Conservation (phyloP, 805 yeast genomes). For the Teunomyces funiuensis region DNA sequence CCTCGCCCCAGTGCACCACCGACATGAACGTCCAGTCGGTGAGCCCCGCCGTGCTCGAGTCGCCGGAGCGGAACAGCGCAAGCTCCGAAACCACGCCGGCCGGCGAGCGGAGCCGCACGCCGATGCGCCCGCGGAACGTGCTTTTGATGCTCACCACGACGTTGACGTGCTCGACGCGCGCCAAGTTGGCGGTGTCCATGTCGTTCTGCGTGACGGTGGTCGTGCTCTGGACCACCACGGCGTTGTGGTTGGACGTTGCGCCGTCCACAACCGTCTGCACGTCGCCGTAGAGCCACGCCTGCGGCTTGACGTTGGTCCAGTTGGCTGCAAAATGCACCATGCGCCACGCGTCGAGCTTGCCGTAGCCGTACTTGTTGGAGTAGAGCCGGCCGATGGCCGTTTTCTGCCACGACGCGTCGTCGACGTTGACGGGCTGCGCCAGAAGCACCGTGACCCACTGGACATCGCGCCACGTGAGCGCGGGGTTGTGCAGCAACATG, state of each 20-base stretch:
- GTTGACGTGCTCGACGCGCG: constrained; percentile 80
- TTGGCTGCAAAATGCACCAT: constrained; percentile 68
- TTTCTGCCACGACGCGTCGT: constrained; percentile 74
- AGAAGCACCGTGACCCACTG: constrained; percentile 79
- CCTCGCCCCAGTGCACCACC: constrained; percentile 97
- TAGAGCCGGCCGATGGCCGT: constrained; percentile 67
- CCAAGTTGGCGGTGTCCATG: constrained; percentile 57
- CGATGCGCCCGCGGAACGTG: constrained; percentile 65
- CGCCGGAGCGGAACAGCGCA: constrained; percentile 66
- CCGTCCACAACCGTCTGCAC: constrained; percentile 31
- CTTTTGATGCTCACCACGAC: constrained; percentile 73
- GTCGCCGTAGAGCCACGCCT: constrained; percentile 70
- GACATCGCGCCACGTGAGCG: constrained; percentile 92
- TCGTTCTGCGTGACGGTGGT: constrained; percentile 47
- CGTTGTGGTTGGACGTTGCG: constrained; percentile 10
- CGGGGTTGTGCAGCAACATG: constrained; percentile 79
- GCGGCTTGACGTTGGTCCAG: constrained; percentile 91
- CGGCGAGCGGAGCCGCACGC: constrained; percentile 71
- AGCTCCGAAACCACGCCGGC: constrained; percentile 68
- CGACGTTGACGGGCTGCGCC: constrained; percentile 63
- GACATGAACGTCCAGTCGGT: constrained; percentile 89
- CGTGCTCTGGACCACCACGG: constrained; percentile 24
- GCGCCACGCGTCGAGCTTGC: constrained; percentile 78
- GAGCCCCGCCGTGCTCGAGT: constrained; percentile 59
- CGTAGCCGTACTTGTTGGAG: constrained; percentile 89